Base-by-base conservation (phyloP, 2,329 filamentous ascomycete genomes). In the Epichloe coenophiala region DNA sequence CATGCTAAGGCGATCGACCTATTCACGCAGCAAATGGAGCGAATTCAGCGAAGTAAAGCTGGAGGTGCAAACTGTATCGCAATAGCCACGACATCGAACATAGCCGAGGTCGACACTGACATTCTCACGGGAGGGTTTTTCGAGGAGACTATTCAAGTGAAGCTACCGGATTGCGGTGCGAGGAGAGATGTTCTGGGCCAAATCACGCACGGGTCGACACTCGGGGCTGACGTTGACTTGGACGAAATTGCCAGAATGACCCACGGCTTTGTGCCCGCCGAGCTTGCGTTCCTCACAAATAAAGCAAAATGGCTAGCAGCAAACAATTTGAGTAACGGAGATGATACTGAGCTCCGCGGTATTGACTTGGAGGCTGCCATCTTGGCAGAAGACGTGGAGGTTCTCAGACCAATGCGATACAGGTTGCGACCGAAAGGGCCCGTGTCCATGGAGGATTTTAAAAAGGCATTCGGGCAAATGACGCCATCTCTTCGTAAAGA, bases 191-290 rank as follows among this genome's bases (percentile, higher is more conserved):
- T 98, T 41, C 69, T 97, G 44, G 74, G 77, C 39, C 82, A 85
- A 2, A 71, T 94, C 44, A 88, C 86, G 0, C 72, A 80, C 49
- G 78, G 83, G 50, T 76, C 83, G 56, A 71, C 71, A 0, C 65
- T 95, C 7, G 73, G 79, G 1, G 73, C 77, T 3, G 81, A 89
- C 53, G 78, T 97, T 19, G 80, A 95, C 61, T 86, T 91, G 57
- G 69, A 70, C 27, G 70, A 76, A 15, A 71, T 98, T 3, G 89
- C 91, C 5, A 90, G 87, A 59, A 75, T 83, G 58, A 97, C 91
- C 0, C 88, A 93, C 5, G 93, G 93, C 1, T 98, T 93, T 58
- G 91, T 98, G 0, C 91, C 90, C 11, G 87, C 88, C 5, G 93
- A 98, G 70, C 71, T 98, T 4, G 81, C 86, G 55, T 84, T 72